Conservation (phyloP, 345 rosid species). For the Rhodomyrtus tomentosa region DNA sequence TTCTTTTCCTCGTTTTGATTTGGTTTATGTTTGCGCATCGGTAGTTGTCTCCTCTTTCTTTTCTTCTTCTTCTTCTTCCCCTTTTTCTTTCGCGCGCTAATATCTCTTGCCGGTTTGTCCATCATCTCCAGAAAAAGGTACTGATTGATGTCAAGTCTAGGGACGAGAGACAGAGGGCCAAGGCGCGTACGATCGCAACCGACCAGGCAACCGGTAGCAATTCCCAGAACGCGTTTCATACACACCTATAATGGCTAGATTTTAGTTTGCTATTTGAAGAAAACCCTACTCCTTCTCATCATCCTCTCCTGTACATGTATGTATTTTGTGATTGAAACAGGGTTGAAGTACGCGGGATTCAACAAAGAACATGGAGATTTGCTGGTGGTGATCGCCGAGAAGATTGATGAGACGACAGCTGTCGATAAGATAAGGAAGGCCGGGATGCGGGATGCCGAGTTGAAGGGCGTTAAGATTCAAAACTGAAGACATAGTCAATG, state of each 20-base stretch:
- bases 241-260: background rate
- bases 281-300: background rate
- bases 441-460: background rate
- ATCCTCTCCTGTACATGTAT: background rate
- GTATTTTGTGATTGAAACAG: background rate
- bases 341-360: background rate
- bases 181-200: background rate
- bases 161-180: background rate
- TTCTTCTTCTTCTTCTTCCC: background rate
- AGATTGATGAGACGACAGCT: background rate
- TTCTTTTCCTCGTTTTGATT: background rate
- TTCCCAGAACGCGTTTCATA: background rate
- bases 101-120: background rate
- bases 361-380: background rate
- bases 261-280: background rate
- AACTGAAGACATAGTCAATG: background rate
- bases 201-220: background rate
- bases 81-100: background rate
- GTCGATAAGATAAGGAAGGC: background rate
- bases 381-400: background rate
- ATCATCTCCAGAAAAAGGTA: background rate
- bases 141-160: background rate
- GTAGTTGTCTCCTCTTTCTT: background rate
- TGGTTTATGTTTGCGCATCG: background rate
- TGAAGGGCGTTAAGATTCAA: background rate